These are phyloP conservation scores for Penicillium rolfsii DNA, from an alignment of 2,329 filamentous ascomycete genomes.

Conservation along the genomic window DNA sequence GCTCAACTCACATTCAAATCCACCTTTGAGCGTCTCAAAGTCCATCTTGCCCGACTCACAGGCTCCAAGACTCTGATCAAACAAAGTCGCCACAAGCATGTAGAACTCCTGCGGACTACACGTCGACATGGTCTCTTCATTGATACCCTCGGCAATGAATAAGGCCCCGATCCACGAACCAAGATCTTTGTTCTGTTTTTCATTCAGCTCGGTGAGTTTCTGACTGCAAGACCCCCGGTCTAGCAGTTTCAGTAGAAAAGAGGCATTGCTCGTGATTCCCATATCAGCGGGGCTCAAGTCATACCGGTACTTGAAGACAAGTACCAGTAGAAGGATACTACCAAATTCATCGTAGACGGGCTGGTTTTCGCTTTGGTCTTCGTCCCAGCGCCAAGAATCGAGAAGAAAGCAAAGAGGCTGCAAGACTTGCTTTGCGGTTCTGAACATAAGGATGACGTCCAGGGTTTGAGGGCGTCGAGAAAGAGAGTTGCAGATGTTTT, in stretches of 20 bases:
- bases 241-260: conserved; percentile 61
- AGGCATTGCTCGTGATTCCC: conserved; percentile 54
- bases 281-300: conserved; percentile 57
- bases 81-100: conserved; percentile 63
- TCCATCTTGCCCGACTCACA: conserved; percentile 59
- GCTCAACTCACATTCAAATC: conserved; percentile 60
- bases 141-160: conserved; percentile 65
- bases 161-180: conserved; percentile 64
- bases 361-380: conserved; percentile 66
- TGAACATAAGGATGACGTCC: conserved; percentile 64
- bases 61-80: conserved; percentile 63
- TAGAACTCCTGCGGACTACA: conserved; percentile 69
- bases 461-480: conserved; percentile 59
- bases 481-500: conserved; percentile 62
- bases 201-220: conserved; percentile 55
- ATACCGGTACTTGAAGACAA: conserved; percentile 62
- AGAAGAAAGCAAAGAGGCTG: conserved; percentile 61
- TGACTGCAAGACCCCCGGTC: conserved; percentile 51
- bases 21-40: conserved; percentile 62
- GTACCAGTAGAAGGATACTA: conserved; percentile 61
- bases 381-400: conserved; percentile 67
- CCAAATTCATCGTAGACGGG: conserved; percentile 69
- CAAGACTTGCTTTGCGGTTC: conserved; percentile 59
- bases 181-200: conserved; percentile 61
- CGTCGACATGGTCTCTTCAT: conserved; percentile 65